These are phyloP conservation scores for Catunica adiposa DNA, from an alignment of 2,329 filamentous ascomycete species.

Conservation along the genomic window DNA sequence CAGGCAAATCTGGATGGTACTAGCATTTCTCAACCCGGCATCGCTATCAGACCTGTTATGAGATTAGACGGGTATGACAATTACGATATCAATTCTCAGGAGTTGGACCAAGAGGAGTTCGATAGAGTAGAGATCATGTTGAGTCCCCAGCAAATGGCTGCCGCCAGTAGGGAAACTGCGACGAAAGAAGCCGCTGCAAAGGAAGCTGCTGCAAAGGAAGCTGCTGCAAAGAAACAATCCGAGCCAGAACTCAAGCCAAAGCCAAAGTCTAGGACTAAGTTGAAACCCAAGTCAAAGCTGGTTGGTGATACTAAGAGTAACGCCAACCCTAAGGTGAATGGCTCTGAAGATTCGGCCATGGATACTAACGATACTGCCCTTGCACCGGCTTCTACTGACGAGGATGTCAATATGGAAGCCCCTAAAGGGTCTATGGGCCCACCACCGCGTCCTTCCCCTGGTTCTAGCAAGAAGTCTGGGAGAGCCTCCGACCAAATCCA, in stretches of 20 bases:
- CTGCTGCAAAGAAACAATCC: background rate
- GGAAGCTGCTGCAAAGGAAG: background rate
- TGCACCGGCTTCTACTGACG: too few relatives aligned
- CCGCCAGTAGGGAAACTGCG: too few relatives aligned
- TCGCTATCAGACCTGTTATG: constrained; percentile 4
- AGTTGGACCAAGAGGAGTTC: background rate
- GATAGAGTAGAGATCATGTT: background rate
- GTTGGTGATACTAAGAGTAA: too few relatives aligned
- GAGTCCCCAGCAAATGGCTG: too few relatives aligned
- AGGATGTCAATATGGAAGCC: too few relatives aligned
- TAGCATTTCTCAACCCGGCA: constrained; percentile 5
- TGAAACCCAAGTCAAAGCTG: too few relatives aligned
- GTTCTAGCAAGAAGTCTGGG: too few relatives aligned
- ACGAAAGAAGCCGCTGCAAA: background rate
- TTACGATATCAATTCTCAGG: background rate
- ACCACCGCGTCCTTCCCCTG: too few relatives aligned
- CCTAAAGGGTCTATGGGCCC: too few relatives aligned
- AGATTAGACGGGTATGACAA: background rate
- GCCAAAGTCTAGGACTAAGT: background rate
- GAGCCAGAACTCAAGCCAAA: background rate
- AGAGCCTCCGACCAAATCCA: background rate
- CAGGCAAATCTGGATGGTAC: background rate
- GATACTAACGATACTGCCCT: too few relatives aligned
- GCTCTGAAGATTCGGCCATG: too few relatives aligned
- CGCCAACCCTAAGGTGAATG: too few relatives aligned